These are phyloP conservation scores for Metschnikowia peoriensis DNA, from an alignment of 805 yeast species.

Conservation along the genomic window DNA sequence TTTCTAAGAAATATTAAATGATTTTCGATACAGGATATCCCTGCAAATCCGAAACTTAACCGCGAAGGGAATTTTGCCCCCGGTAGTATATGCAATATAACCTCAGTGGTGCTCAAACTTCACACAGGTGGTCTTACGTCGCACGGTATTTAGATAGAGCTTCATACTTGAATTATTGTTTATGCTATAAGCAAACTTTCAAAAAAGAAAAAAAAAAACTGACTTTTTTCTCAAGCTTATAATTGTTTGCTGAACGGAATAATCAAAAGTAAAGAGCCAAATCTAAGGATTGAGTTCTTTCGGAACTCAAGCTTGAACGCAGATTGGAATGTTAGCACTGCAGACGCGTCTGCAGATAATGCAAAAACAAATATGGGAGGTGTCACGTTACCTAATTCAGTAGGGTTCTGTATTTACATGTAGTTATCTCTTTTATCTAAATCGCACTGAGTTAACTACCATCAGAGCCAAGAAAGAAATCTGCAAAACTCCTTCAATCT, in stretches of 20 bases:
- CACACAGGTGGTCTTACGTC: background rate
- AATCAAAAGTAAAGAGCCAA: background rate
- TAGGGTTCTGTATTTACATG: background rate
- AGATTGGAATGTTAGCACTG: background rate
- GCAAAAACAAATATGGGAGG: background rate
- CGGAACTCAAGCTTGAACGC: background rate
- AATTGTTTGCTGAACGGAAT: too few species aligned
- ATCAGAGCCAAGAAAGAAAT: background rate
- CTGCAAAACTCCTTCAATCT: slow-evolving; percentile 5
- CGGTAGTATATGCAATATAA: background rate
- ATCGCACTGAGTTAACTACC: background rate
- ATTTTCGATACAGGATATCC: background rate
- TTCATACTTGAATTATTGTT: too few species aligned
- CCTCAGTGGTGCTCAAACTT: slow-evolving; percentile 1
- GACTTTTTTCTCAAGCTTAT: too few species aligned
- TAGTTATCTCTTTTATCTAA: background rate
- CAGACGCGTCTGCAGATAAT: background rate
- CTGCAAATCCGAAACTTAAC: background rate
- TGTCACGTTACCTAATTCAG: background rate
- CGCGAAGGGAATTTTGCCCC: background rate
- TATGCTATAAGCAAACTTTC: too few species aligned
- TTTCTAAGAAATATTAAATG: background rate
- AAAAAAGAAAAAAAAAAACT: too few species aligned
- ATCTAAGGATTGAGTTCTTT: background rate
- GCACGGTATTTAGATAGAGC: too few species aligned